Percentiles rank a stretch among this genome's conserved stretches.
Conservation (phyloP, 2,329 filamentous ascomycete species). For the Calonectria pteridis region DNA sequence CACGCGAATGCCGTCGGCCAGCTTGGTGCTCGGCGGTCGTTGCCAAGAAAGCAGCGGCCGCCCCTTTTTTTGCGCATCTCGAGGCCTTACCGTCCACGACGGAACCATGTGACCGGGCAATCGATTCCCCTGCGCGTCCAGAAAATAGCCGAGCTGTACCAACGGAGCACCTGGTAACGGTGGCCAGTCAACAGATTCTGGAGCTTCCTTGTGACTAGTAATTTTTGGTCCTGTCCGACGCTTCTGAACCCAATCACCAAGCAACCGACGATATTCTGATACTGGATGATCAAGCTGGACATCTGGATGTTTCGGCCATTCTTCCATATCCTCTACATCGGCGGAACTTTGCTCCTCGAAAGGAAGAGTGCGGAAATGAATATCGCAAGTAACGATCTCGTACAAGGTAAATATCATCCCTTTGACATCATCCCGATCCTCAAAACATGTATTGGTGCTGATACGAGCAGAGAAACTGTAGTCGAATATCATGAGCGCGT, state of each 20-base stretch:
- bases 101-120: not conserved
- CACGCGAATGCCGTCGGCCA: not conserved
- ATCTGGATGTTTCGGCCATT: constrained; percentile 49
- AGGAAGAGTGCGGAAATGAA: constrained; percentile 36
- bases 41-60: not conserved
- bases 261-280: constrained; percentile 43
- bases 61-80: not conserved
- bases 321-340: constrained; percentile 26
- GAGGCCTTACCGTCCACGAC: not conserved
- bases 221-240: not conserved
- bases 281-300: constrained; percentile 49
- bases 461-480: constrained; percentile 48
- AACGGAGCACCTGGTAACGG: not conserved
- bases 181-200: constrained; percentile 43
- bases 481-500: constrained; percentile 52
- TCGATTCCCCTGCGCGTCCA: not conserved
- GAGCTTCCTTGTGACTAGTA: constrained; percentile 27
- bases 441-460: constrained; percentile 11
- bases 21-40: not conserved
- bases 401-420: constrained; percentile 52
- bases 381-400: constrained; percentile 52
- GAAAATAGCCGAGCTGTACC: not conserved
- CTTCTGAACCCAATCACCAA: constrained; percentile 43
- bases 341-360: constrained; percentile 37
- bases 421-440: constrained; percentile 47